Percentiles rank a stretch among this genome's conserved stretches.
Evolutionary conservation across 257 asterid genomes (phyloP).

Genomic region (Capsicum pubescens): DNA sequence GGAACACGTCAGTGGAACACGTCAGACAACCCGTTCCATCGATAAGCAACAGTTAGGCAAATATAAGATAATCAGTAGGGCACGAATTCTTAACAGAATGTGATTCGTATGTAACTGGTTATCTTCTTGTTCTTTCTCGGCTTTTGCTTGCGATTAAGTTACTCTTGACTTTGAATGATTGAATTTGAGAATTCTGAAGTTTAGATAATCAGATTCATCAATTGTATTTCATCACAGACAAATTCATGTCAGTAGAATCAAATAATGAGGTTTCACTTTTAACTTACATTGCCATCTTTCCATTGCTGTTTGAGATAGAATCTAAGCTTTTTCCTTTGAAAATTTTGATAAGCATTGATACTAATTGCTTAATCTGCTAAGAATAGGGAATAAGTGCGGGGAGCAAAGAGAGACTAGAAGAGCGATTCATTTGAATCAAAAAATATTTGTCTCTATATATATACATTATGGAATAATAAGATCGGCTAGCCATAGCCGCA

Average conservation of each 20-base stretch:
- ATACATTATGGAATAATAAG: neutral
- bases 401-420: neutral
- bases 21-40: too few species aligned
- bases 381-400: neutral
- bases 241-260: neutral
- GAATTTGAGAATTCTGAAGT: conserved; percentile 2
- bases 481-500: neutral
- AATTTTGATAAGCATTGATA: neutral
- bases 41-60: too few species aligned
- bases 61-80: too few species aligned
- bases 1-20: too few species aligned
- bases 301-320: neutral
- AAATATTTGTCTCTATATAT: too few species aligned
- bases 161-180: neutral
- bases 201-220: neutral
- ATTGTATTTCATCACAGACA: neutral
- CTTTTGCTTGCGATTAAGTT: neutral
- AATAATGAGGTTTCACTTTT: neutral
- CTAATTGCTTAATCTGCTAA: neutral
- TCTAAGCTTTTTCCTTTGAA: neutral
- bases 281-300: neutral
- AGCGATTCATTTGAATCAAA: neutral
- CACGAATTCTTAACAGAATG: neutral
- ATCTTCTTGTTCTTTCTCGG: neutral
- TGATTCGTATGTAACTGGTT: neutral